Conservation (phyloP, 1,284 basidiomycete genomes). For the Ceratorhiza oryzae-sativae region DNA sequence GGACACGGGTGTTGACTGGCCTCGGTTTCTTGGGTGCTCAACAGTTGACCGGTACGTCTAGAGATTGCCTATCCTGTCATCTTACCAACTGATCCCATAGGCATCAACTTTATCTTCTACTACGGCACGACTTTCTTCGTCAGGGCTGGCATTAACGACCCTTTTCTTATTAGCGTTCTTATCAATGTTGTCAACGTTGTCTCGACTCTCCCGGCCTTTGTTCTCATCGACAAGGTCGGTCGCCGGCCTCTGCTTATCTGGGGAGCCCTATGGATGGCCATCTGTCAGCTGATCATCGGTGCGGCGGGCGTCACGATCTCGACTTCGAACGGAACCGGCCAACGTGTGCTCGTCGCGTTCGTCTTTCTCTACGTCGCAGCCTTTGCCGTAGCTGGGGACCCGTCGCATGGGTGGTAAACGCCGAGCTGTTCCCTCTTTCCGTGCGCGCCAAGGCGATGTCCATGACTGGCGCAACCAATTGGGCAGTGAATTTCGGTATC, state of each 20-base stretch:
- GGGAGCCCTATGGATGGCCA: conserved; percentile 72
- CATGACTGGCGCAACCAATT: conserved; percentile 72
- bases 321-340: conserved; percentile 54
- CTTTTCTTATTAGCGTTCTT: conserved; percentile 73
- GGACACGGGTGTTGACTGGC: conserved; percentile 33
- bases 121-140: conserved; percentile 77
- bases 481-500: conserved; percentile 74
- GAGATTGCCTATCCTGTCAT: not conserved
- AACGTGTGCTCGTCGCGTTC: conserved; percentile 68
- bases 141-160: conserved; percentile 71
- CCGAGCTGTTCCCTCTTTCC: conserved; percentile 76
- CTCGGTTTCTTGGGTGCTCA: conserved; percentile 35
- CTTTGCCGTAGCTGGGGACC: conserved; percentile 84
- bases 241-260: conserved; percentile 77
- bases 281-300: conserved; percentile 76
- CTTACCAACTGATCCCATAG: conserved; percentile 46
- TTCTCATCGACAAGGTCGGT: conserved; percentile 72
- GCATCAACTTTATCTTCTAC: conserved; percentile 87
- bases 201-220: conserved; percentile 73
- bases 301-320: conserved; percentile 72
- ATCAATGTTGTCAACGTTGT: conserved; percentile 75
- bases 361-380: conserved; percentile 70
- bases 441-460: conserved; percentile 81
- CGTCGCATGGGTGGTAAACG: conserved; percentile 76
- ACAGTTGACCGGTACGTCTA: conserved; percentile 36